Percentiles rank a stretch among this genome's conserved stretches.
phyloP scores from a whole-genome alignment of 768 basidiomycete genomes.

The Phaeotremella fagi region DNA sequence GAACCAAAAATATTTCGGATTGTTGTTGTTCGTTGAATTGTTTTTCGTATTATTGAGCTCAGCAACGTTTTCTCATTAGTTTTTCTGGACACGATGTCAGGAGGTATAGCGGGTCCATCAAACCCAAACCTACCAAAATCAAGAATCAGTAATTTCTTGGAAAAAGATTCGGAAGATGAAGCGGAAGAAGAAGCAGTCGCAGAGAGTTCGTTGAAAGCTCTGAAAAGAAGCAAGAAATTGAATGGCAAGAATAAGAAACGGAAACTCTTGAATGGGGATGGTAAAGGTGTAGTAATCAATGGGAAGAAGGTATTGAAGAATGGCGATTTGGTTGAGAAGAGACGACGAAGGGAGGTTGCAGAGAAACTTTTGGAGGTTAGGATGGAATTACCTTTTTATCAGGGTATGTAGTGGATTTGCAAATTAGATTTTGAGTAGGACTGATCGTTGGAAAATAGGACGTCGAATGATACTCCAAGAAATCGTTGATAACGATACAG shows the following conservation, averaged over 20 bases:
- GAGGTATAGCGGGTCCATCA: slow-evolving; percentile 4
- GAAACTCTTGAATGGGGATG: neutral
- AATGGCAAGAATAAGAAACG: too few species aligned
- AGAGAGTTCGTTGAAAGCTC: too few species aligned
- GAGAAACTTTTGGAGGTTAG: slow-evolving; percentile 29
- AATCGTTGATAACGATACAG: slow-evolving; percentile 43
- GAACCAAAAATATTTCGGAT: neutral
- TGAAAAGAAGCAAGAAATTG: too few species aligned
- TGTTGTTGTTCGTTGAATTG: neutral
- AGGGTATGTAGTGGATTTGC: slow-evolving; percentile 22
- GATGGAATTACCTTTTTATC: slow-evolving; percentile 41
- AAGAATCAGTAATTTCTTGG: slow-evolving; percentile 10
- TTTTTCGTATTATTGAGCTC: neutral
- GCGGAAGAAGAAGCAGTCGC: too few species aligned
- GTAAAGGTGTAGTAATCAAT: neutral
- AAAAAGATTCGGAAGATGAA: neutral
- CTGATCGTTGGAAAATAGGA: slow-evolving; percentile 21
- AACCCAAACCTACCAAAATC: neutral
- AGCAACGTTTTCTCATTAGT: neutral
- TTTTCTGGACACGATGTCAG: neutral
- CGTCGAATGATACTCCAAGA: slow-evolving; percentile 35
- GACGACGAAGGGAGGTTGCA: slow-evolving; percentile 17
- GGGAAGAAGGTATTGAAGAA: slow-evolving; percentile 1
- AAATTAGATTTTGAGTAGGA: neutral
- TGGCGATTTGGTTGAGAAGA: neutral